Conservation (phyloP, 1,284 basidiomycete genomes). For the Schizophyllum commune region DNA sequence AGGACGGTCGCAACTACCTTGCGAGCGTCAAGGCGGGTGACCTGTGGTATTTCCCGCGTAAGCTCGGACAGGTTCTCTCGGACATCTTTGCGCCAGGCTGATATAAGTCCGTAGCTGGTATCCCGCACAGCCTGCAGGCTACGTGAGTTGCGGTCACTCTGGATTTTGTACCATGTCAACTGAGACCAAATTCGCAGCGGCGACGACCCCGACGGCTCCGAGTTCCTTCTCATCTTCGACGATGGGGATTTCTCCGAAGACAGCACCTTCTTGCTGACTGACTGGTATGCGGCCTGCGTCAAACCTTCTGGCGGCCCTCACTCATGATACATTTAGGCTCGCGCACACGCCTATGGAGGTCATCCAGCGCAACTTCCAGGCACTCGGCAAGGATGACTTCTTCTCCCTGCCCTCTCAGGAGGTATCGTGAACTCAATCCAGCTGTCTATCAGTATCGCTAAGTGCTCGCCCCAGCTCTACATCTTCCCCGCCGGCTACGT, state of each 20-base stretch:
- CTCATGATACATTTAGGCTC: conserved; percentile 28
- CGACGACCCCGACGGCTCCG: conserved; percentile 48
- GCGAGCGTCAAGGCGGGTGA: conserved; percentile 37
- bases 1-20: conserved; percentile 55
- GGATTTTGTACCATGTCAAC: not conserved
- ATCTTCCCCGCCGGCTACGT: not conserved
- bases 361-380: conserved; percentile 65
- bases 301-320: too few relatives aligned
- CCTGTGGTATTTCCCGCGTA: conserved; percentile 11
- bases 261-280: conserved; percentile 58
- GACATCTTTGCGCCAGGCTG: conserved; percentile 27
- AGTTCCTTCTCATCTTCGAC: conserved; percentile 66
- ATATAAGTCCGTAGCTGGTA: conserved; percentile 63
- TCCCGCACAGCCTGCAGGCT: conserved; percentile 63
- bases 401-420: conserved; percentile 48
- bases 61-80: not conserved
- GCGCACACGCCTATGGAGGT: conserved; percentile 24
- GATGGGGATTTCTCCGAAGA: conserved; percentile 62
- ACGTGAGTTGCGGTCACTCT: conserved; percentile 18
- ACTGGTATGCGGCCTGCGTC: conserved; percentile 63
- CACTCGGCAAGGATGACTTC: conserved; percentile 40
- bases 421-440: conserved; percentile 25
- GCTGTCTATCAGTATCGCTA: not conserved
- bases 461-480: not conserved
- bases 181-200: conserved; percentile 9